These are phyloP conservation scores for Pseudogymnoascus sp. DNA, from an alignment of 2,329 filamentous ascomycete genomes.

Conservation along the genomic window DNA sequence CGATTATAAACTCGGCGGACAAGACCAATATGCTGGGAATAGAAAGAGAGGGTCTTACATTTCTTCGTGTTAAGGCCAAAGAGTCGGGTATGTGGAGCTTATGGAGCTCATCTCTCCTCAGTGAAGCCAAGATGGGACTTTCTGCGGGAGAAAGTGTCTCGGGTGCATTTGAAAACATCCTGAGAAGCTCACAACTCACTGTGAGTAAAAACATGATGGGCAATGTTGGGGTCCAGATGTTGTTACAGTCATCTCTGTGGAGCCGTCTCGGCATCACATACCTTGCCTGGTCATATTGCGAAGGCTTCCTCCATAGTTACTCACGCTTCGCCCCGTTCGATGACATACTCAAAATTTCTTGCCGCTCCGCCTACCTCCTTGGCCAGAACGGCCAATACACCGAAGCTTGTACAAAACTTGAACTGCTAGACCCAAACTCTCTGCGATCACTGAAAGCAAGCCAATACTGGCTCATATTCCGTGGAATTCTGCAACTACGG, in stretches of 20 bases:
- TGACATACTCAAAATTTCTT: conserved; percentile 67
- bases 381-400: conserved; percentile 62
- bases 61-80: conserved; percentile 76
- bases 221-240: conserved; percentile 65
- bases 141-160: conserved; percentile 58
- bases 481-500: conserved; percentile 56
- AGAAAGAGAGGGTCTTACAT: conserved; percentile 72
- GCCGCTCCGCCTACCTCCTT: conserved; percentile 59
- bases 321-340: conserved; percentile 56
- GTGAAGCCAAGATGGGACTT: conserved; percentile 74
- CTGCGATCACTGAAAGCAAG: conserved; percentile 68
- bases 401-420: conserved; percentile 53
- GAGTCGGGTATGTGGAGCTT: conserved; percentile 81
- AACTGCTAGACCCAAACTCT: conserved; percentile 49
- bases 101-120: conserved; percentile 73
- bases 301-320: conserved; percentile 70
- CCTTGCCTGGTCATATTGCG: conserved; percentile 52
- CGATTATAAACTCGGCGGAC: conserved; percentile 60
- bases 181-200: conserved; percentile 75
- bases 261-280: conserved; percentile 59
- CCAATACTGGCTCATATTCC: conserved; percentile 62
- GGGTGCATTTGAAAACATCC: conserved; percentile 64
- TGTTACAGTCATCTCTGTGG: conserved; percentile 66
- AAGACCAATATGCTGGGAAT: conserved; percentile 66
- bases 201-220: conserved; percentile 65